These are phyloP conservation scores for Syncephalastrum contaminatum DNA, from an alignment of 371 early-diverging fungal species.

Conservation along the genomic window DNA sequence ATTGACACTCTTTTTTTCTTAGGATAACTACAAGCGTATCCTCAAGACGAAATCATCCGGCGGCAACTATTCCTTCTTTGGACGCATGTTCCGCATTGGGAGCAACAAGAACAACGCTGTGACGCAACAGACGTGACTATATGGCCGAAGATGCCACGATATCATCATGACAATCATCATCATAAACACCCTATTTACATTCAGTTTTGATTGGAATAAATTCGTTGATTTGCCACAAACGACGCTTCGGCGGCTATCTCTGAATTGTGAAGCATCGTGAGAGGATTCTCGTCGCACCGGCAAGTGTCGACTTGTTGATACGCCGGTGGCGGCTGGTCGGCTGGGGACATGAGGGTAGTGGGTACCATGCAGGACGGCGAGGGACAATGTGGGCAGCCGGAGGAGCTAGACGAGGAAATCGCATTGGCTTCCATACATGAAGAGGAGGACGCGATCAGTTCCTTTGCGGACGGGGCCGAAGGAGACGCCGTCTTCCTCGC, in stretches of 20 bases:
- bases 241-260: constrained; percentile 5
- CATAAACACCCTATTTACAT: no score
- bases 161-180: not conserved
- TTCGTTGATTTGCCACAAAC: not conserved
- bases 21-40: constrained; percentile 44
- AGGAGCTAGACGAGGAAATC: no score
- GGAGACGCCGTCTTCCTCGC: constrained; percentile 6
- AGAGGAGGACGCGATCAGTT: not conserved
- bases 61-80: constrained; percentile 31
- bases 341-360: no score
- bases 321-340: no score
- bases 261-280: not conserved
- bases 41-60: constrained; percentile 37
- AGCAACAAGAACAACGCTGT: constrained; percentile 11
- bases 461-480: constrained; percentile 28
- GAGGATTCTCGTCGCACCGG: not conserved
- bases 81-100: constrained; percentile 43
- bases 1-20: constrained; percentile 1
- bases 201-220: no score
- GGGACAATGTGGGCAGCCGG: no score
- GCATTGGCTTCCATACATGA: no score
- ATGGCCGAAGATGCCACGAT: constrained; percentile 8
- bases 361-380: no score
- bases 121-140: constrained; percentile 17
- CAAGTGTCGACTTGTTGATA: constrained; percentile 4